phyloP scores from a whole-genome alignment of 257 asterid species.

The Verbena officinalis region DNA sequence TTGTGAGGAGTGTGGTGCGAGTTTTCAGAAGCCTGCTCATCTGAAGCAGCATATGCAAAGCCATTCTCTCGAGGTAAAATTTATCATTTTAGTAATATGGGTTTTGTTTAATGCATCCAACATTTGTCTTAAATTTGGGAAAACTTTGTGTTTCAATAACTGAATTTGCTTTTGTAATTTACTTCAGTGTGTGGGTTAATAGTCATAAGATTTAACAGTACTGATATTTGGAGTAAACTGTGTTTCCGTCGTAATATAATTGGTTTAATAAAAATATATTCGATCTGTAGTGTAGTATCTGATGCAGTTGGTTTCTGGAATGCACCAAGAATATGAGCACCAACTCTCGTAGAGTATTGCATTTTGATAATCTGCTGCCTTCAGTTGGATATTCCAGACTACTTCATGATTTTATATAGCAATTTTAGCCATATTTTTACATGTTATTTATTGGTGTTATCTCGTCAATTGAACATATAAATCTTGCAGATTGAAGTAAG shows the following conservation, averaged over 20 bases:
- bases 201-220: not conserved
- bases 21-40: constrained; percentile 82
- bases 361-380: not conserved
- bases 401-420: not conserved
- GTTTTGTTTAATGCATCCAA: not conserved
- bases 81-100: not conserved
- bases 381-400: not conserved
- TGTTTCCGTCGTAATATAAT: not conserved
- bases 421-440: not conserved
- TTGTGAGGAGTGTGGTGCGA: constrained; percentile 72
- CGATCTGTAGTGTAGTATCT: no score
- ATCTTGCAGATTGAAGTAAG: constrained; percentile 52
- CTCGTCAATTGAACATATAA: constrained; percentile 18
- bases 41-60: constrained; percentile 91
- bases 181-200: not conserved
- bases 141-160: not conserved
- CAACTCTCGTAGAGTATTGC: not conserved
- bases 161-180: not conserved
- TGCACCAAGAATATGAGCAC: no score
- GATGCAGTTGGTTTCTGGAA: no score
- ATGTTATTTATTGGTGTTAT: constrained; percentile 8
- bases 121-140: not conserved
- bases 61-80: constrained; percentile 76
- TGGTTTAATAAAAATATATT: no score
- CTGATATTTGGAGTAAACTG: not conserved